Conservation (phyloP, 768 basidiomycete species). For the Lyophyllum semitale region DNA sequence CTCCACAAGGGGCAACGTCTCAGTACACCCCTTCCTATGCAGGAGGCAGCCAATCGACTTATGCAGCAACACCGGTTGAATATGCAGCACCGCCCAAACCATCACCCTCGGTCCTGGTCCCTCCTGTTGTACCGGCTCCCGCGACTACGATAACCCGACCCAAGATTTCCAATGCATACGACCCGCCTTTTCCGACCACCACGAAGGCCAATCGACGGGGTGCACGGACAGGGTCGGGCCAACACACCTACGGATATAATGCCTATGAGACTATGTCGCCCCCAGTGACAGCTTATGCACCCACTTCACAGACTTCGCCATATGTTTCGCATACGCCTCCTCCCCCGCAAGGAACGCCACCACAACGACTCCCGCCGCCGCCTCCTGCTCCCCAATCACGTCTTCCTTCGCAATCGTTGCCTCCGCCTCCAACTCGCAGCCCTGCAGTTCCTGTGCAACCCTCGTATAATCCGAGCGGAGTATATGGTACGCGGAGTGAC, state of each 20-base stretch:
- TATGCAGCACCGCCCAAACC: slow-evolving; percentile 3
- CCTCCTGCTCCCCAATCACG: slow-evolving; percentile 6
- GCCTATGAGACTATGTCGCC: slow-evolving; percentile 23
- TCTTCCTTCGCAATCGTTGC: slow-evolving; percentile 8
- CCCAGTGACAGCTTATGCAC: slow-evolving; percentile 10
- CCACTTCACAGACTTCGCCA: slow-evolving; percentile 11
- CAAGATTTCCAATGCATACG: slow-evolving; percentile 71
- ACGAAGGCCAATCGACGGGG: slow-evolving; percentile 35
- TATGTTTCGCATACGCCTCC: slow-evolving; percentile 12
- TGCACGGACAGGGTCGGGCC: slow-evolving; percentile 19
- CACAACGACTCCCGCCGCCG: slow-evolving; percentile 7
- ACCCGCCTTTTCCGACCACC: slow-evolving; percentile 67
- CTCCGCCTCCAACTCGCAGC: slow-evolving; percentile 1
- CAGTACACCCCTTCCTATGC: slow-evolving; percentile 21
- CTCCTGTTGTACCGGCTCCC: slow-evolving; percentile 38
- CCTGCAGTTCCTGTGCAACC: slow-evolving; percentile 1
- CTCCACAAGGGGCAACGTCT: slow-evolving; percentile 16
- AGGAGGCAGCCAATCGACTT: slow-evolving; percentile 6
- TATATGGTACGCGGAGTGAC: neutral
- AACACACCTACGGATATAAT: slow-evolving; percentile 22
- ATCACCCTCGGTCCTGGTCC: slow-evolving; percentile 1
- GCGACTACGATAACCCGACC: slow-evolving; percentile 57
- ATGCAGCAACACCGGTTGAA: slow-evolving; percentile 6
- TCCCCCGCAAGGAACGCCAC: slow-evolving; percentile 1
- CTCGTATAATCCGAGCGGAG: neutral